phyloP scores from a whole-genome alignment of 495 filamentous ascomycete species.

The Xylaria sp. region DNA sequence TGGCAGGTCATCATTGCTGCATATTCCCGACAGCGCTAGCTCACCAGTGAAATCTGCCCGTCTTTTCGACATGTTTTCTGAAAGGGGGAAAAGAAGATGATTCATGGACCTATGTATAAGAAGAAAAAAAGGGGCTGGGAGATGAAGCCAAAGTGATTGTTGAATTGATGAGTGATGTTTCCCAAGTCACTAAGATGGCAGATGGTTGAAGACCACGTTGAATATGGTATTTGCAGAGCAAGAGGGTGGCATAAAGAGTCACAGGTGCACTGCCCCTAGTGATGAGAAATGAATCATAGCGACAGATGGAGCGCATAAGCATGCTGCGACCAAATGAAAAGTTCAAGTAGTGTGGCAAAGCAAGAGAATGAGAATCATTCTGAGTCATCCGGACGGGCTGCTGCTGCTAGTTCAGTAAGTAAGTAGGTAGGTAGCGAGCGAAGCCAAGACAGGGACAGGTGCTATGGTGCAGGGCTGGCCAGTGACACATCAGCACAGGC shows the following conservation, averaged over 20 bases:
- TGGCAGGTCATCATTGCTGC: not conserved
- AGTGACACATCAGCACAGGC: not conserved
- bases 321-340: slow-evolving; percentile 7
- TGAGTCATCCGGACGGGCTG: slow-evolving; percentile 15
- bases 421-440: not conserved
- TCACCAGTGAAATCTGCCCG: not conserved
- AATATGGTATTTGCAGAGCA: not conserved
- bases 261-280: slow-evolving; percentile 8
- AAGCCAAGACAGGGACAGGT: not conserved
- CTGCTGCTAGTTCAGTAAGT: not conserved
- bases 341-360: slow-evolving; percentile 31
- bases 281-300: slow-evolving; percentile 38
- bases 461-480: not conserved
- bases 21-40: not conserved
- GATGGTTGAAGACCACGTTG: not conserved
- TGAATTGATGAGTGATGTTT: not conserved
- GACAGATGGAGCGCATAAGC: not conserved
- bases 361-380: slow-evolving; percentile 19
- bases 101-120: not conserved
- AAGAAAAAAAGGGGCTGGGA: not conserved
- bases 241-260: not conserved
- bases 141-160: not conserved
- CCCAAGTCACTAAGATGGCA: not conserved
- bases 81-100: not conserved
- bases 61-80: not conserved